Percentiles rank a stretch among this genome's conserved stretches.
Conservation (phyloP, 192 early-diverging fungal genomes). For the Kappamyces sp. region DNA sequence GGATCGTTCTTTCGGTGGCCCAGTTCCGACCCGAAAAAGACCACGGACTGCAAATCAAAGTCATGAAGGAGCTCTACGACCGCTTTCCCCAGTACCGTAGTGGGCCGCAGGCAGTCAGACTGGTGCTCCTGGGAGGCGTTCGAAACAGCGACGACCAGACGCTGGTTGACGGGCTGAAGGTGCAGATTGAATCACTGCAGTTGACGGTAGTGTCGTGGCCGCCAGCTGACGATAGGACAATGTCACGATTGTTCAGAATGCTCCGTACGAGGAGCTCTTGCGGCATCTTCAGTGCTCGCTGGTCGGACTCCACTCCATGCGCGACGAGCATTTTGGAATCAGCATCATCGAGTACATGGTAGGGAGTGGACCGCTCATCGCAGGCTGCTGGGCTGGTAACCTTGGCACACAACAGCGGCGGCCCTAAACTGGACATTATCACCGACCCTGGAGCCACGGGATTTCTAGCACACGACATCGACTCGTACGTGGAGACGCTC, state of each 20-base stretch:
- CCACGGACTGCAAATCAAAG: constrained; percentile 74
- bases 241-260: constrained; percentile 79
- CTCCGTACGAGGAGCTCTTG: constrained; percentile 61
- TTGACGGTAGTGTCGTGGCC: constrained; percentile 44
- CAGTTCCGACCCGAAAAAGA: constrained; percentile 98
- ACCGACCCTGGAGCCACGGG: neutral
- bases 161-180: constrained; percentile 56
- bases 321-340: constrained; percentile 98
- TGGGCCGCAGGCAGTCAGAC: constrained; percentile 23
- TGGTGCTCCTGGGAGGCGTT: constrained; percentile 83
- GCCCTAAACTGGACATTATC: constrained; percentile 84
- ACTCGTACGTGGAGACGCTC: neutral
- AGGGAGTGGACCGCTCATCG: constrained; percentile 10
- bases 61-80: constrained; percentile 60
- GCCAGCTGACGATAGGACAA: constrained; percentile 40
- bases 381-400: constrained; percentile 79
- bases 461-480: constrained; percentile 2
- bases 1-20: constrained; percentile 76
- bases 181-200: constrained; percentile 39
- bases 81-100: constrained; percentile 47
- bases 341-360: constrained; percentile 98
- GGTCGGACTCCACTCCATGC: constrained; percentile 94
- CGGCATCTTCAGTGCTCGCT: constrained; percentile 53
- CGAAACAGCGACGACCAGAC: constrained; percentile 73
- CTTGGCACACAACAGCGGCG: constrained; percentile 77